Percentiles rank a stretch among this genome's conserved stretches.
phyloP scores from a whole-genome alignment of 805 yeast species.

The Dipodascopsis tothii region DNA sequence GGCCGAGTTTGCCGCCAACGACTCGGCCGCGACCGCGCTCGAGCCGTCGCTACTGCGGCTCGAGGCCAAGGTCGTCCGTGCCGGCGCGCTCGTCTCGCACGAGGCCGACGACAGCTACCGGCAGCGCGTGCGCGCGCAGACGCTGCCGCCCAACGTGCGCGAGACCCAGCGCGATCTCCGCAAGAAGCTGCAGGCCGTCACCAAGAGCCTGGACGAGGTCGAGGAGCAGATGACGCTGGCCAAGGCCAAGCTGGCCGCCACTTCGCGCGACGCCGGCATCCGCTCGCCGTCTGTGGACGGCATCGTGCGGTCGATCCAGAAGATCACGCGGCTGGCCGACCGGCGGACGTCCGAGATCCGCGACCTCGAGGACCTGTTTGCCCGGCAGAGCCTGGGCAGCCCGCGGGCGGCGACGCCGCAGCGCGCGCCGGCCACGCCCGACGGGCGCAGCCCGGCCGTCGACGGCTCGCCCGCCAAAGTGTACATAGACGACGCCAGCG shows the following conservation, averaged over 20 bases:
- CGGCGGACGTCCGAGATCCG: conserved; percentile 12
- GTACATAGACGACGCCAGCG: no score
- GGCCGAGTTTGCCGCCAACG: no score
- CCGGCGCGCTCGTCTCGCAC: neutral
- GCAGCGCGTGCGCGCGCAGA: neutral
- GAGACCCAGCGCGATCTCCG: conserved; percentile 16
- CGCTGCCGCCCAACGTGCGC: conserved; percentile 14
- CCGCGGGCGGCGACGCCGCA: no score
- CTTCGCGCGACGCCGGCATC: neutral
- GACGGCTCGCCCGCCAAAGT: no score
- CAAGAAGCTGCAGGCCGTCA: conserved; percentile 1
- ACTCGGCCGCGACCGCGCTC: no score
- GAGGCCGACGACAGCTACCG: neutral
- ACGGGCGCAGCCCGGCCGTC: no score
- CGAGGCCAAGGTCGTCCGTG: neutral
- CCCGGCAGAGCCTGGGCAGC: no score
- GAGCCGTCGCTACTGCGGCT: no score
- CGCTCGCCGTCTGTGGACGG: conserved; percentile 11
- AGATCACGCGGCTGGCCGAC: conserved; percentile 13
- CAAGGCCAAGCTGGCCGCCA: conserved; percentile 12
- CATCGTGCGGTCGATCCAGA: conserved; percentile 13
- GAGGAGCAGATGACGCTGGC: conserved; percentile 11
- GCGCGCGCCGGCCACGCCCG: no score
- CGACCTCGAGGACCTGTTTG: conserved; percentile 1
- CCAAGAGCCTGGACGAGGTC: conserved; percentile 6